Evolutionary conservation across 2,329 filamentous ascomycete genomes (phyloP).

Genomic region (Lojkania enalia): DNA sequence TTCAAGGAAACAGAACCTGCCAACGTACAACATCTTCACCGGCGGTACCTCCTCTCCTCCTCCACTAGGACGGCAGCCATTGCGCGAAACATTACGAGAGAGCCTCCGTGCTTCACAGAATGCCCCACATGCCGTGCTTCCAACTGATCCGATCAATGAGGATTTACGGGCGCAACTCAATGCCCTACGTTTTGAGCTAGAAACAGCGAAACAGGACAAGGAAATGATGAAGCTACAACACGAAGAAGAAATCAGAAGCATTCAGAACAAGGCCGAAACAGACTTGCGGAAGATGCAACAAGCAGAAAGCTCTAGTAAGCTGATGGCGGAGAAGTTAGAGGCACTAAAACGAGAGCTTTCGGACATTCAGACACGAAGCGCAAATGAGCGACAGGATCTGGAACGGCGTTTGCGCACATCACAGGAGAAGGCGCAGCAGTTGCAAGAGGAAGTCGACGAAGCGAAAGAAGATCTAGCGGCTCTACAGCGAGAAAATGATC

Average conservation of each 20-base stretch:
- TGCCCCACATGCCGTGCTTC: constrained; percentile 41
- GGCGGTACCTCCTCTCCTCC: constrained; percentile 45
- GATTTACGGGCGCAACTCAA: constrained; percentile 88
- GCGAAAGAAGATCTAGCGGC: constrained; percentile 73
- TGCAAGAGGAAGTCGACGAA: constrained; percentile 84
- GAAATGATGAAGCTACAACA: constrained; percentile 78
- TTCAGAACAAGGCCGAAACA: constrained; percentile 78
- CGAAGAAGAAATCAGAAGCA: constrained; percentile 80
- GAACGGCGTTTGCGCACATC: constrained; percentile 59
- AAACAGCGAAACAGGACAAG: constrained; percentile 84
- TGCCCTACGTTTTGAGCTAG: constrained; percentile 82
- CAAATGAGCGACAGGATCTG: constrained; percentile 59
- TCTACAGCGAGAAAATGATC: constrained; percentile 66
- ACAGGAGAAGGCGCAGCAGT: constrained; percentile 70
- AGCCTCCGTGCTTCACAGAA: constrained; percentile 49
- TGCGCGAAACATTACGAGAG: constrained; percentile 47
- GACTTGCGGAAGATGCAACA: constrained; percentile 73
- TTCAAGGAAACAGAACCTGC: constrained; percentile 36
- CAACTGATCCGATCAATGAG: constrained; percentile 61
- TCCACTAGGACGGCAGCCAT: constrained; percentile 36
- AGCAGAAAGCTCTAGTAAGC: constrained; percentile 57
- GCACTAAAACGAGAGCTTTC: constrained; percentile 58
- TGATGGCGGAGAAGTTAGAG: constrained; percentile 59
- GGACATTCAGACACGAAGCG: constrained; percentile 56
- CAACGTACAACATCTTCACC: constrained; percentile 54